Percentiles rank a stretch among this genome's conserved stretches.
phyloP scores from a whole-genome alignment of 805 yeast species.

The Myxozyma lipomycoides region DNA sequence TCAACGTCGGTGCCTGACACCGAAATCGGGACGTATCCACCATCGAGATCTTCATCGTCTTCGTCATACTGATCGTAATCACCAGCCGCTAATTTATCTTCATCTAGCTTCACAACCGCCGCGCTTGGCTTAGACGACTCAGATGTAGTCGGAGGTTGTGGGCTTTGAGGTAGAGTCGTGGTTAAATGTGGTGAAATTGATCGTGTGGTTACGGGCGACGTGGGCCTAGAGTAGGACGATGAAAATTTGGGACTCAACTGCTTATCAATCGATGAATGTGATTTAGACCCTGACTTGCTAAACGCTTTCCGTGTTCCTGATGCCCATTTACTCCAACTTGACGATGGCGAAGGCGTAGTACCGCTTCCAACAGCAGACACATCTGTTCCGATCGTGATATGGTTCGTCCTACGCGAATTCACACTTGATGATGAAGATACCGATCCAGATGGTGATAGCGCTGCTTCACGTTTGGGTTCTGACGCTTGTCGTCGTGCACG shows the following conservation, averaged over 20 bases:
- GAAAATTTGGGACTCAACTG: too few relatives aligned
- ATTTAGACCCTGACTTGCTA: neutral
- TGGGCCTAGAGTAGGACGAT: neutral
- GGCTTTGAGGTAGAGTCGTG: neutral
- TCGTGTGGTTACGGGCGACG: neutral
- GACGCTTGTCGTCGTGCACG: neutral
- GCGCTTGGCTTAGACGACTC: neutral
- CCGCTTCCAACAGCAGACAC: too few relatives aligned
- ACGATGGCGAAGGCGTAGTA: slow-evolving; percentile 13
- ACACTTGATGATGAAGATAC: slow-evolving; percentile 6
- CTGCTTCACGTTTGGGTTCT: neutral
- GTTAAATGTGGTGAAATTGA: neutral
- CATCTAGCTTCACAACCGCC: neutral
- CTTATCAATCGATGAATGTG: neutral
- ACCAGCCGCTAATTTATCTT: neutral
- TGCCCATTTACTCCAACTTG: slow-evolving; percentile 26
- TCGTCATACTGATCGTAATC: slow-evolving; percentile 6
- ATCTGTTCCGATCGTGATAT: slow-evolving; percentile 5
- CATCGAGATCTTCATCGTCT: slow-evolving; percentile 15
- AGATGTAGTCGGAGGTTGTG: neutral
- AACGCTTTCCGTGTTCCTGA: slow-evolving; percentile 23
- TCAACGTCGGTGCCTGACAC: slow-evolving; percentile 9
- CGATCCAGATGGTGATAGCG: slow-evolving; percentile 2
- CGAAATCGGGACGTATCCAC: slow-evolving; percentile 1
- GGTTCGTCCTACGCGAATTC: neutral